Evolutionary conservation across 2,329 filamentous ascomycete genomes (phyloP), one percentile per base, ranked within the genome.

Genomic region (Fusarium continuum): DNA sequence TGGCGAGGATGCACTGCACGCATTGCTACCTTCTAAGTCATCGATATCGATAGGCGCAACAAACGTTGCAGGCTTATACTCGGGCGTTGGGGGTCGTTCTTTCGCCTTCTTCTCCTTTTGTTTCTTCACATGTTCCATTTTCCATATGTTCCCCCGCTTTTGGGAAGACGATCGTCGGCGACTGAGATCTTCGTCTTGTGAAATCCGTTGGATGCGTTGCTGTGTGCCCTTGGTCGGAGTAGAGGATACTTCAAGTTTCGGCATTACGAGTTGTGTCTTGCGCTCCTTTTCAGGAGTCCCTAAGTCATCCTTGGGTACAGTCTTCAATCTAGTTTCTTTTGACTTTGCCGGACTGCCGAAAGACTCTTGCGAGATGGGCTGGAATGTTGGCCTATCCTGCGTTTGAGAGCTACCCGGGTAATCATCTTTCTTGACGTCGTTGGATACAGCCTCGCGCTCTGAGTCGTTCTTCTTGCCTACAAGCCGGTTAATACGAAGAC

Each of bases 341-440:
- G 28, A 14, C 14, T 56, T 53, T 35, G 45, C 46, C 8, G 68
- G 68, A n/a, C 53, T 67, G 14, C 53, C 45, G 11, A 69, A 43
- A 11, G 44, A 38, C n/a, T 58, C 66, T 25, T 52, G 55, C 39
- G 38, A 22, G 20, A 53, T 25, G 5, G 19, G 28, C 35, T 58
- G 64, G 26, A 70, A 34, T 23, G 52, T 48, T 14, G 48, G 7
- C 44, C 25, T 61, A 13, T 47, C 49, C 6, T 60, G 25, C 14
- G 49, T 44, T 23, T 61, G 43, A 7, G 61, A 43, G 8, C 53
- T 65, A 16, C 51, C 25, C 5, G 43, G 31, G 14, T 57, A 17
- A 6, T 32, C 39, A 34, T 48, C 23, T 19, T 44, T n/a, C 19
- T 50, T 17, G 2, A 23, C 22, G 16, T 39, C 45, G 5, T 46